Conservation (phyloP, 164 flowering plant genomes). For the Litsea cubeba region DNA sequence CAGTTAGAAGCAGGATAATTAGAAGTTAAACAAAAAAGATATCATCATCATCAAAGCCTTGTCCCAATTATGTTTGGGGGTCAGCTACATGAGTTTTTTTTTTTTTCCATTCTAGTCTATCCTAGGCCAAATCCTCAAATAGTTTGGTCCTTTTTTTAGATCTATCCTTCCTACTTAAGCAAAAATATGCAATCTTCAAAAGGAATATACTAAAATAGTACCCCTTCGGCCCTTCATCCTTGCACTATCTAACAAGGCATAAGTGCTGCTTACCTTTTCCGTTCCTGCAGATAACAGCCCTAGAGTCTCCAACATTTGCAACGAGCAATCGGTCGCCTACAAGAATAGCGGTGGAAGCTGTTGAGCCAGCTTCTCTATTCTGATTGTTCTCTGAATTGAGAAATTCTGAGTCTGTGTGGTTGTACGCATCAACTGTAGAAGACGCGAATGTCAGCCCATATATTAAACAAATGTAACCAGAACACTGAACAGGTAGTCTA, state of each 20-base stretch:
- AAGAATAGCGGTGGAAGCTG: constrained; percentile 96
- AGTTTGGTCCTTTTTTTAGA: background rate
- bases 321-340: constrained; percentile 94
- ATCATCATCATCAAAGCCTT: too few species aligned
- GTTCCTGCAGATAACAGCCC: constrained; percentile 93
- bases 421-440: constrained; percentile 87
- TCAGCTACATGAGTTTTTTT: too few species aligned
- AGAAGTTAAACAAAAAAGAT: too few species aligned
- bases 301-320: constrained; percentile 97
- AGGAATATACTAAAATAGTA: background rate
- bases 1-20: too few species aligned
- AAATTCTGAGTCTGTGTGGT: constrained; percentile 86
- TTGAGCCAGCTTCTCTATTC: constrained; percentile 95
- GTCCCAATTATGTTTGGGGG: too few species aligned
- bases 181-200: background rate
- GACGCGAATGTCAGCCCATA: background rate
- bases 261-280: constrained; percentile 55
- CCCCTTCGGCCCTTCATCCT: background rate
- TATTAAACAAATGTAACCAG: background rate
- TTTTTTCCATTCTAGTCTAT: too few species aligned
- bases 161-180: background rate
- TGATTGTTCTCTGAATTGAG: constrained; percentile 81
- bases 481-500: background rate
- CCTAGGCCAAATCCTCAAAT: too few species aligned
- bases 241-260: background rate